Evolutionary conservation across 306 rosid genomes (phyloP).

Genomic region (Castanopsis chinensis): DNA sequence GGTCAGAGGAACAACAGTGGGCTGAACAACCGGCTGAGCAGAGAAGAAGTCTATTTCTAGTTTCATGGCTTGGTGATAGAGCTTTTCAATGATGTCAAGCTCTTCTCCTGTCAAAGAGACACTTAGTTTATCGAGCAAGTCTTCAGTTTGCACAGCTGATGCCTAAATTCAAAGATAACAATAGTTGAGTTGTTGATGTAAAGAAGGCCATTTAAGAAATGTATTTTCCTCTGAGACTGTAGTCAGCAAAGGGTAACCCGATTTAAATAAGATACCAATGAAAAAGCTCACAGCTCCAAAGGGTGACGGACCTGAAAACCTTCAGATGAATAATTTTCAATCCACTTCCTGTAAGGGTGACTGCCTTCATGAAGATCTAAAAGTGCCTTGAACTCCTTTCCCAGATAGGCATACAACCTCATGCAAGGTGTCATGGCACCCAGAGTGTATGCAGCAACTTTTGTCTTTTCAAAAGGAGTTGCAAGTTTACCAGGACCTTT

Average conservation of each 20-base stretch:
- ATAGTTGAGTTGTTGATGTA: slow-evolving; percentile 34
- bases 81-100: slow-evolving; percentile 91
- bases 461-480: slow-evolving; percentile 97
- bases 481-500: slow-evolving; percentile 93
- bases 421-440: slow-evolving; percentile 98
- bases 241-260: slow-evolving; percentile 20
- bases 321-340: slow-evolving; percentile 69
- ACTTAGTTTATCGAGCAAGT: slow-evolving; percentile 88
- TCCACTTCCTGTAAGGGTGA: slow-evolving; percentile 92
- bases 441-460: slow-evolving; percentile 91
- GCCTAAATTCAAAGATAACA: slow-evolving; percentile 75
- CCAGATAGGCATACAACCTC: slow-evolving; percentile 90
- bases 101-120: slow-evolving; percentile 99
- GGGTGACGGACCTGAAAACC: slow-evolving; percentile 75
- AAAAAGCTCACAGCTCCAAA: slow-evolving; percentile 26
- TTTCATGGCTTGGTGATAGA: slow-evolving; percentile 92
- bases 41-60: slow-evolving; percentile 84
- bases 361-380: slow-evolving; percentile 33
- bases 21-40: slow-evolving; percentile 80
- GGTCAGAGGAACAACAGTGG: slow-evolving; percentile 78
- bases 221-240: slow-evolving; percentile 28
- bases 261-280: slow-evolving; percentile 30
- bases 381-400: slow-evolving; percentile 64
- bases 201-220: slow-evolving; percentile 38
- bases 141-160: slow-evolving; percentile 82